phyloP scores from a whole-genome alignment of 75 land plant species.

The Picea glauca region DNA sequence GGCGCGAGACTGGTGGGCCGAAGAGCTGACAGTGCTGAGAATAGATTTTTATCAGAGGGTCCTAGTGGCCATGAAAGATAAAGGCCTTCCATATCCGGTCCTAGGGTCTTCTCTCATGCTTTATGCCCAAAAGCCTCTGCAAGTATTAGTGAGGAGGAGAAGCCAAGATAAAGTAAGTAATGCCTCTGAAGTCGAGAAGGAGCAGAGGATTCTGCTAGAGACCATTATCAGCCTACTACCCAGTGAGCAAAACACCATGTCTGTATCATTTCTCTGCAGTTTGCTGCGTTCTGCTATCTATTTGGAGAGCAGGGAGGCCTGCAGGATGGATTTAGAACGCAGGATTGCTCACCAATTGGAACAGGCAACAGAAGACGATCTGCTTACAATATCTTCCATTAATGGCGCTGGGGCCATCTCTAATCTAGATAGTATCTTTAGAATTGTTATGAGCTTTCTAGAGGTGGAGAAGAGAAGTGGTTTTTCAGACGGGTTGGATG shows the following conservation, averaged over 20 bases:
- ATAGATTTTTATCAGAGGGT: slow-evolving; percentile 55
- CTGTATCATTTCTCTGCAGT: slow-evolving; percentile 74
- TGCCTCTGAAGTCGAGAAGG: slow-evolving; percentile 22
- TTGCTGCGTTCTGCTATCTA: slow-evolving; percentile 84
- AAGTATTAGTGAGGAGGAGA: slow-evolving; percentile 31
- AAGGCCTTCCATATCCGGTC: slow-evolving; percentile 47
- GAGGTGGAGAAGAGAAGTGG: slow-evolving; percentile 44
- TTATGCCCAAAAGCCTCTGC: slow-evolving; percentile 67
- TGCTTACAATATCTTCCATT: slow-evolving; percentile 58
- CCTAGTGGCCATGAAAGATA: slow-evolving; percentile 55
- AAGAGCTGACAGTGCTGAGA: slow-evolving; percentile 57
- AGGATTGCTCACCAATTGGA: slow-evolving; percentile 69
- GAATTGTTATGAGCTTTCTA: slow-evolving; percentile 61
- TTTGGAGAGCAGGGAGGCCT: slow-evolving; percentile 38
- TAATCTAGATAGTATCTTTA: slow-evolving; percentile 69
- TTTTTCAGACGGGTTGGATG: slow-evolving; percentile 29
- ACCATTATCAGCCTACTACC: slow-evolving; percentile 53
- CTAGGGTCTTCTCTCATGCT: slow-evolving; percentile 58
- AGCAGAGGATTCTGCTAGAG: slow-evolving; percentile 64
- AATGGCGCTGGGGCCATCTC: slow-evolving; percentile 62
- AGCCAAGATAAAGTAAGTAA: not conserved
- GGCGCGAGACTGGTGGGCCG: slow-evolving; percentile 77
- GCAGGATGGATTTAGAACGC: slow-evolving; percentile 75
- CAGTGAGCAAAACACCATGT: slow-evolving; percentile 41
- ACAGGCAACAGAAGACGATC: slow-evolving; percentile 73